Base-by-base conservation (phyloP, 2,329 filamentous ascomycete genomes). In the Sclerotinia sclerotiorum region DNA sequence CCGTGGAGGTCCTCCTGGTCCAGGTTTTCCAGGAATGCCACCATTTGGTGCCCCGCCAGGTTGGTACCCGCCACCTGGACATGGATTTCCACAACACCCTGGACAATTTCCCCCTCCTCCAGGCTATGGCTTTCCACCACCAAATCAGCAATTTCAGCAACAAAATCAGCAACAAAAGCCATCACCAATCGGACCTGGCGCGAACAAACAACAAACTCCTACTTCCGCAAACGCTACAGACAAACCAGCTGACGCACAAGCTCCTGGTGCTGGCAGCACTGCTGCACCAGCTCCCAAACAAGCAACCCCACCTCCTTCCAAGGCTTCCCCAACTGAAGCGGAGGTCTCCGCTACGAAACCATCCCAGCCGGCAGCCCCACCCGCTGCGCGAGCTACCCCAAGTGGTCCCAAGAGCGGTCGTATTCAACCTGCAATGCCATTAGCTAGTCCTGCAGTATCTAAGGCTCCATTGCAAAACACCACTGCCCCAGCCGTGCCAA, bases 1-100 rank as follows among this genome's bases (percentile, higher is more conserved):
- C 71, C 83, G 84, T 72, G 79, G 79, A 69, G 85, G 83, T 67
- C 83, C 84, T 39, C 83, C 82, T 66, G 86, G 84, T 35, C 90
- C 90, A 72, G 87, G 86, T 24, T 93, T 90, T 74, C 88, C 88
- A 72, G 88, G 88, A 72, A 90, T 93, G 85, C 27, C 65, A 4
- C 90, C 90, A 1, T 96, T 93, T 78, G 91, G 90, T 71, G 89
- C 88, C 88, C 72, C 70, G 60, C 87, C 87, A 32, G 90, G 90
- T 68, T 96, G 92, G 91, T 94, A 89, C 77, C 90, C 90, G 73
- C 87, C 85, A 65, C 87, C 88, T 11, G 90, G 89, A 8, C 91
- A 92, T 79, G 89, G 88, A 35, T 95, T 93, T 73, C 90, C 88
- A 46, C 88, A 72, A 82, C 81, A 74, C 82, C 81, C 71, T 85